A percentile compares a stretch with the other conserved stretches of the same genome.
phyloP scores from a whole-genome alignment of 1,139 yeast genomes.

The Candida anutae region DNA sequence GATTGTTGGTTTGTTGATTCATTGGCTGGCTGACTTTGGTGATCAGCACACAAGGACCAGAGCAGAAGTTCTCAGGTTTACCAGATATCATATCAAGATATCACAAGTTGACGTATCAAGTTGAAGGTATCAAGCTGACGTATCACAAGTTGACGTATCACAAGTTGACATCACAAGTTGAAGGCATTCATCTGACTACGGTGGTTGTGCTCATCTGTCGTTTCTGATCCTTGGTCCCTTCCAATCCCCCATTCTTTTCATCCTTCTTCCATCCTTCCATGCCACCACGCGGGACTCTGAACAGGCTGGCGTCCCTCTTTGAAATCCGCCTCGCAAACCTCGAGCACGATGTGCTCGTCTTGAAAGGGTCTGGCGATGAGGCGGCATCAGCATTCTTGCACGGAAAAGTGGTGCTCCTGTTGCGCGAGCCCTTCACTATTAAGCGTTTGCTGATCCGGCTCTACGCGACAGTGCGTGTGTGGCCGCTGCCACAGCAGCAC shows the following conservation, averaged over 20 bases:
- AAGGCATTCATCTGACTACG: no score
- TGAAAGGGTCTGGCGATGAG: constrained; percentile 70
- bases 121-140: no score
- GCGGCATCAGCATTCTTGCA: constrained; percentile 71
- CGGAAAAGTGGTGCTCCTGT: constrained; percentile 73
- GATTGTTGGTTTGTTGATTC: no score
- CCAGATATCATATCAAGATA: no score
- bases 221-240: background rate
- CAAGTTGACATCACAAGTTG: no score
- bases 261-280: background rate
- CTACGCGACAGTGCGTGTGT: constrained; percentile 53
- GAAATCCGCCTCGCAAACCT: constrained; percentile 57
- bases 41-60: no score
- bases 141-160: no score
- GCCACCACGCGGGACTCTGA: constrained; percentile 1
- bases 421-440: constrained; percentile 67
- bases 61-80: no score
- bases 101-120: no score
- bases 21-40: no score
- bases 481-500: constrained; percentile 45
- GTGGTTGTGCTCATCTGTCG: constrained; percentile 1
- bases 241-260: constrained; percentile 1
- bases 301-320: constrained; percentile 37
- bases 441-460: constrained; percentile 56
- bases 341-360: constrained; percentile 72